Percentiles rank a stretch among this genome's conserved stretches.
Conservation (phyloP, 2,329 filamentous ascomycete species). For the Penicillium sp. region DNA sequence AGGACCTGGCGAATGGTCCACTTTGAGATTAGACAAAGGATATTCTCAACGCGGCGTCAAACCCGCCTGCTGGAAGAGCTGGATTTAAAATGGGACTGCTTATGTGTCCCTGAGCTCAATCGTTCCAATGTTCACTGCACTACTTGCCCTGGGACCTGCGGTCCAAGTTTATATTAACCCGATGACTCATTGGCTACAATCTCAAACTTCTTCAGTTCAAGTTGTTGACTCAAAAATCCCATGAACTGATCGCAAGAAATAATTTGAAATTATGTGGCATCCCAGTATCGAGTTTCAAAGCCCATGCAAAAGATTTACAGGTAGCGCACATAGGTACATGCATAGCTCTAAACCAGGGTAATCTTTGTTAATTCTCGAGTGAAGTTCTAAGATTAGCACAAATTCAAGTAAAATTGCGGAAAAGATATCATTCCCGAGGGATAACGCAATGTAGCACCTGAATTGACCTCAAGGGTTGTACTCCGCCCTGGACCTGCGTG, state of each 20-base stretch:
- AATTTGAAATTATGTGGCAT: no score
- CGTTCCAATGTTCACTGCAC: background rate
- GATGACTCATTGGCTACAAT: background rate
- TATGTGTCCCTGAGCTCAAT: background rate
- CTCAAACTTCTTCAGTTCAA: no score
- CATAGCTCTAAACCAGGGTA: background rate
- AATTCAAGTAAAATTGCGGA: background rate
- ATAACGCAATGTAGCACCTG: background rate
- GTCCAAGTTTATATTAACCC: background rate
- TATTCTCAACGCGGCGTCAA: no score
- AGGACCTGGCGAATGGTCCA: no score
- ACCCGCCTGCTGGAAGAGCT: no score
- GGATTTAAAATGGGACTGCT: background rate
- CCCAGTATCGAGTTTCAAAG: no score
- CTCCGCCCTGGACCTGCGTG: background rate
- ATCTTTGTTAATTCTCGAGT: background rate
- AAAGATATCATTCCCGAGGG: background rate
- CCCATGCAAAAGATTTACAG: background rate
- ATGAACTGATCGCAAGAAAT: no score
- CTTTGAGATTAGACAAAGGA: no score
- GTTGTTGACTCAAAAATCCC: no score
- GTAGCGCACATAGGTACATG: background rate
- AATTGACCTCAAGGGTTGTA: background rate
- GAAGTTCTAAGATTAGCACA: background rate
- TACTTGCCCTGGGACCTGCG: background rate